These are phyloP conservation scores for Vaccinium darrowii DNA, from an alignment of 148 eudicot genomes.

Conservation along the genomic window DNA sequence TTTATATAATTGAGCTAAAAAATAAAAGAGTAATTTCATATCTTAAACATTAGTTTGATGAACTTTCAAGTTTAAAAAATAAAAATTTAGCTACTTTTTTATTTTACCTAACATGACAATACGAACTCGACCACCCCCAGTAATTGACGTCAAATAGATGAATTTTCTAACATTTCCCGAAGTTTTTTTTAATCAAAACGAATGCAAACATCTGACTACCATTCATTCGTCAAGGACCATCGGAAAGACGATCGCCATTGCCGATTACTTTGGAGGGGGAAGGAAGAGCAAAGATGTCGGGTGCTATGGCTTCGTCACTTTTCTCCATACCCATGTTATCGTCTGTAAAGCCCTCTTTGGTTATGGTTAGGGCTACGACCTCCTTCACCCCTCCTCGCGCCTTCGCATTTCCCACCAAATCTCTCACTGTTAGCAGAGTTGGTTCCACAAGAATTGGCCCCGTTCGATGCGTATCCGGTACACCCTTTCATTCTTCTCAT, in stretches of 20 bases:
- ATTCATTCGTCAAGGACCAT: too few relatives aligned
- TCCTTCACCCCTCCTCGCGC: not conserved
- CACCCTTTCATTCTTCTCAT: not conserved
- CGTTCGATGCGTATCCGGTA: conserved; percentile 13
- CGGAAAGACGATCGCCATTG: not conserved
- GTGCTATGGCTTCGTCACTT: not conserved
- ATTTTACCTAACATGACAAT: too few relatives aligned
- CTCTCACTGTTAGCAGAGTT: not conserved
- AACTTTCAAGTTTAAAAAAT: too few relatives aligned
- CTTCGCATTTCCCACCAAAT: not conserved
- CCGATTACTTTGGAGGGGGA: not conserved
- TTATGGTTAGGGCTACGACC: not conserved
- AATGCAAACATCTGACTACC: too few relatives aligned
- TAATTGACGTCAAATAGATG: too few relatives aligned
- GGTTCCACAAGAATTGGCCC: conserved; percentile 9
- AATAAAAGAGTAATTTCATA: too few relatives aligned
- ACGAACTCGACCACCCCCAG: too few relatives aligned
- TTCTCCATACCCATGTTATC: not conserved
- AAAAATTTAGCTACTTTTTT: too few relatives aligned
- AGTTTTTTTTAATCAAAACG: too few relatives aligned
- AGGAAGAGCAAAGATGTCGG: not conserved
- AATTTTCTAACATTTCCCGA: too few relatives aligned
- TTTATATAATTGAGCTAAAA: too few relatives aligned
- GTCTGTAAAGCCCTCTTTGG: not conserved
- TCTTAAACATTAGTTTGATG: too few relatives aligned